phyloP scores from a whole-genome alignment of 768 basidiomycete genomes.

The Scleroderma bovista region DNA sequence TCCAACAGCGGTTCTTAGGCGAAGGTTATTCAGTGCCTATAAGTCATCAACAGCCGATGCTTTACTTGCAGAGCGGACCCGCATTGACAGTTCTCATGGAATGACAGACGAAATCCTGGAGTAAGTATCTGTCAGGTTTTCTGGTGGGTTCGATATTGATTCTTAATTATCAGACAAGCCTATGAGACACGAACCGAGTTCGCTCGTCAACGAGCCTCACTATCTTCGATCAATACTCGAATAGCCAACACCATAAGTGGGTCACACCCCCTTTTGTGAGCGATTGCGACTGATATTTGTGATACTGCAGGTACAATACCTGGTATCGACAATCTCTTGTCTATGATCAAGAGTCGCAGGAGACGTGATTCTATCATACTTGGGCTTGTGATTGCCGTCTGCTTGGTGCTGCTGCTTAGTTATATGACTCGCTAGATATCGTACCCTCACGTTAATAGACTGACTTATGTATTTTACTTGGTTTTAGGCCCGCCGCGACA shows the following conservation, averaged over 20 bases:
- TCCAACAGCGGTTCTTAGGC: not conserved
- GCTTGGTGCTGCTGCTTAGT: constrained; percentile 56
- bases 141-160: constrained; percentile 1
- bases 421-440: constrained; percentile 35
- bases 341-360: constrained; percentile 89
- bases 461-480: not conserved
- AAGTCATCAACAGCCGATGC: constrained; percentile 86
- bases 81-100: constrained; percentile 87
- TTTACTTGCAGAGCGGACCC: constrained; percentile 78
- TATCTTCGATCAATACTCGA: constrained; percentile 76
- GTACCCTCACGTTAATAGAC: constrained; percentile 2
- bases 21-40: constrained; percentile 62
- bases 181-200: constrained; percentile 97
- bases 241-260: constrained; percentile 80
- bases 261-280: constrained; percentile 14
- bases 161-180: constrained; percentile 64
- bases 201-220: constrained; percentile 66
- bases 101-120: constrained; percentile 92
- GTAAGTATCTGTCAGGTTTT: constrained; percentile 39
- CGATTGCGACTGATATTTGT: constrained; percentile 1
- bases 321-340: constrained; percentile 86
- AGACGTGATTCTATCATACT: constrained; percentile 87
- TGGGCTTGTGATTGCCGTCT: constrained; percentile 83
- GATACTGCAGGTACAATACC: constrained; percentile 68
- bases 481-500: not conserved